Evolutionary conservation across 306 rosid genomes (phyloP).

Genomic region (Castanospermum australe): DNA sequence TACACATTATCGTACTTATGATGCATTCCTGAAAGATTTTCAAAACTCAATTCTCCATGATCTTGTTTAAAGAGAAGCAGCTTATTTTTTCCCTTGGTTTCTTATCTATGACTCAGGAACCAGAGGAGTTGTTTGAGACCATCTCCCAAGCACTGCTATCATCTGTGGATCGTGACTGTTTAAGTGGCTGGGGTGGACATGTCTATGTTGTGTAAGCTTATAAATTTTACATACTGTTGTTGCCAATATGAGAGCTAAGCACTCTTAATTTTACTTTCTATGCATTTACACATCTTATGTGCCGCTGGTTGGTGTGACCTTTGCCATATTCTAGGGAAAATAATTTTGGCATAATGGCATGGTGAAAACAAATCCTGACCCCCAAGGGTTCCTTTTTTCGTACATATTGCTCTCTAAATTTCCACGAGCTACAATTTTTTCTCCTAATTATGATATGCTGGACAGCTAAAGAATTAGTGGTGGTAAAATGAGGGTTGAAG

Average conservation of each 20-base stretch:
- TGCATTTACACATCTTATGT: not conserved
- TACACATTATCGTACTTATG: not conserved
- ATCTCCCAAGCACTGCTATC: slow-evolving; percentile 93
- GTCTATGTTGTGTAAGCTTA: slow-evolving; percentile 89
- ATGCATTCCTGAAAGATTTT: not conserved
- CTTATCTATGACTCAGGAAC: slow-evolving; percentile 57
- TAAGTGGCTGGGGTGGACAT: slow-evolving; percentile 99
- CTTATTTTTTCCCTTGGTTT: slow-evolving; percentile 17
- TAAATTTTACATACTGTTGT: not conserved
- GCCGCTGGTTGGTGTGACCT: not conserved
- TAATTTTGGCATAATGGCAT: not conserved
- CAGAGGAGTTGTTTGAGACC: slow-evolving; percentile 94
- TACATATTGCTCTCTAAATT: too few relatives aligned
- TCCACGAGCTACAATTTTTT: not conserved
- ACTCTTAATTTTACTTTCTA: not conserved
- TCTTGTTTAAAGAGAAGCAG: not conserved
- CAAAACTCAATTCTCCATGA: not conserved
- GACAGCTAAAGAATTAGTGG: not conserved
- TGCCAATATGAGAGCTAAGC: not conserved
- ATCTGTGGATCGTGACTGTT: slow-evolving; percentile 97
- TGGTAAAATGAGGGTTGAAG: not conserved
- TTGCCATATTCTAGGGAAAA: not conserved
- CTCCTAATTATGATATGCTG: not conserved
- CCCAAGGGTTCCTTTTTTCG: too few relatives aligned
- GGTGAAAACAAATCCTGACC: not conserved